A percentile compares a stretch with the other conserved stretches of the same genome.
Evolutionary conservation across 2,329 filamentous ascomycete genomes (phyloP).

Genomic region (Grosmannia clavigera): DNA sequence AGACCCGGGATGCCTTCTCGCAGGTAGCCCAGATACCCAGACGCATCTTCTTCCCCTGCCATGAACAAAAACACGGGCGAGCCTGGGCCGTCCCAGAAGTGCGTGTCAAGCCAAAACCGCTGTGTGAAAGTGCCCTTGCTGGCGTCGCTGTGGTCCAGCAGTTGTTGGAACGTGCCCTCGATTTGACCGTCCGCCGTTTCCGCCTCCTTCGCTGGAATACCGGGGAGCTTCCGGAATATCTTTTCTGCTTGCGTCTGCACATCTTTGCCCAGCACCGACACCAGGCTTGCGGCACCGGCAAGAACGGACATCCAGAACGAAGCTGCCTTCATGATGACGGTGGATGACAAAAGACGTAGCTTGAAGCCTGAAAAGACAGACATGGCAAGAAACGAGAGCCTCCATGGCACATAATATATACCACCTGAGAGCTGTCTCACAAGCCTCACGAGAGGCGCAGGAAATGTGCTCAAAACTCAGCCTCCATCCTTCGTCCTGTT

Average conservation of each 20-base stretch:
- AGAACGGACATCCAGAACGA: background rate
- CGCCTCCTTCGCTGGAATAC: background rate
- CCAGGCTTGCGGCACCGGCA: background rate
- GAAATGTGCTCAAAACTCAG: too few relatives aligned
- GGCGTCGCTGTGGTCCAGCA: slow-evolving; percentile 27
- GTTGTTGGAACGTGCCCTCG: slow-evolving; percentile 15
- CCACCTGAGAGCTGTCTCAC: too few relatives aligned
- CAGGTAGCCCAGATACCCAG: slow-evolving; percentile 16
- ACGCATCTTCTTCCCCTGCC: slow-evolving; percentile 20
- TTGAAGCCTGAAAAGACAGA: too few relatives aligned
- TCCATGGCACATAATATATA: too few relatives aligned
- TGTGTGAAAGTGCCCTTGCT: slow-evolving; percentile 27
- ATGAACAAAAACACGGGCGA: slow-evolving; percentile 27
- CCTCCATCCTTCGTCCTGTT: too few relatives aligned
- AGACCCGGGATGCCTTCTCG: slow-evolving; percentile 23
- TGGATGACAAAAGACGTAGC: background rate
- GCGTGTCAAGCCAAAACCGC: slow-evolving; percentile 25
- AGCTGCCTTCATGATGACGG: background rate
- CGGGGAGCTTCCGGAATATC: background rate
- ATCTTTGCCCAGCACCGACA: background rate
- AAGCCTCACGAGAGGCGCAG: too few relatives aligned
- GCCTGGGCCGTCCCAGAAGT: slow-evolving; percentile 26
- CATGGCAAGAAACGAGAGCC: too few relatives aligned
- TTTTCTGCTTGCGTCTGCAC: too few relatives aligned
- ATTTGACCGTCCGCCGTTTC: background rate